A percentile compares a stretch with the other conserved stretches of the same genome.
phyloP scores from a whole-genome alignment of 2,329 filamentous ascomycete species.

The Calonectria hawksworthii region DNA sequence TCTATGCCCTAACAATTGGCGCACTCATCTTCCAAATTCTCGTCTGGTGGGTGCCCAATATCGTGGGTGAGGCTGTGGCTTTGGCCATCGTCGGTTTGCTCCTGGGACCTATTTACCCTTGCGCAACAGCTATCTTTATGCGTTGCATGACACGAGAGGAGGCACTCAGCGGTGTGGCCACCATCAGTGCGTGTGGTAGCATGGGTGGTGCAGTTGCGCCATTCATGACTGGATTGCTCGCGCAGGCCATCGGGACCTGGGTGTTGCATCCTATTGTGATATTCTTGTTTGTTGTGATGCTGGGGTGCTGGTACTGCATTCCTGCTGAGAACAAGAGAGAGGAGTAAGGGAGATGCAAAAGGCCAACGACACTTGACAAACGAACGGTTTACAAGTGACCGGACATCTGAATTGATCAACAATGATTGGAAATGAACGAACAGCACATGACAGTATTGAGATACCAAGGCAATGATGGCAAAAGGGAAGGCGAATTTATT shows the following conservation, averaged over 20 bases:
- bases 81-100: conserved; percentile 80
- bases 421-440: neutral
- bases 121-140: conserved; percentile 75
- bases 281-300: conserved; percentile 74
- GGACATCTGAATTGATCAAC: neutral
- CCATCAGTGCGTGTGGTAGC: conserved; percentile 78
- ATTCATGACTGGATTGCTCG: conserved; percentile 75
- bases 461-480: neutral
- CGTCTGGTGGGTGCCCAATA: conserved; percentile 82
- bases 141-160: conserved; percentile 70
- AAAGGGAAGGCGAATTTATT: neutral
- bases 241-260: conserved; percentile 73
- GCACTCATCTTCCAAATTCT: conserved; percentile 79
- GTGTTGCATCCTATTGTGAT: conserved; percentile 78
- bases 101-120: conserved; percentile 85
- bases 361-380: too few species aligned
- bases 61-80: conserved; percentile 78
- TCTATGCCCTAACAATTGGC: conserved; percentile 73
- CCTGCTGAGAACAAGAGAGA: conserved; percentile 71
- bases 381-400: neutral
- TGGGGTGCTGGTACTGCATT: conserved; percentile 73
- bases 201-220: conserved; percentile 77
- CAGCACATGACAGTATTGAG: neutral
- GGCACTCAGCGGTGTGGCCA: conserved; percentile 74
- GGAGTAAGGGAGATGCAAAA: conserved; percentile 56